Evolutionary conservation across 306 rosid species (phyloP), one percentile per base, ranked within the genome.

Genomic region (Quercus engelmannii): DNA sequence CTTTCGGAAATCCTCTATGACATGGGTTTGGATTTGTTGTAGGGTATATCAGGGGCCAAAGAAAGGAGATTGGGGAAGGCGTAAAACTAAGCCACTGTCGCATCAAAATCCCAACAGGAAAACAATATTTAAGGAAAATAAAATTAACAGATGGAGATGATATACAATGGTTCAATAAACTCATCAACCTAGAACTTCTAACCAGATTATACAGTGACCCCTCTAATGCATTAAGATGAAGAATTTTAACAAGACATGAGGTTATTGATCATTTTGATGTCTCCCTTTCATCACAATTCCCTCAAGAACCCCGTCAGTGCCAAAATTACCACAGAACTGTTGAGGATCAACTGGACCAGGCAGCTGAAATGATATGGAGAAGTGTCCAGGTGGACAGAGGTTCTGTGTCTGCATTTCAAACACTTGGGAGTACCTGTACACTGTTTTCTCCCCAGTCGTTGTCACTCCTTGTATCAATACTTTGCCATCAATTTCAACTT

Each of bases 341-440:
- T 80, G 86, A 26, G 83, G 87, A 86, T 91, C 89, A 78, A 94
- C 97, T 1, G 94, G 93, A 59, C 98, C 96, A 5, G 97, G 94
- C 65, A 92, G 88, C 91, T 83, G 89, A 87, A 94, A 88, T 6
- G 93, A 26, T 81, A 89, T 61, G 11, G 97, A 86, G 84, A 92
- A 91, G 77, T 89, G 81, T 14, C 97, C 97, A 2, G 97, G 92
- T 5, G 92, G 94, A 73, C 97, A 87, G 30, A 92, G 93, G 79
- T 92, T 94, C 10, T 76, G 90, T 7, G 92, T 84, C 69, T 87
- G 91, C 97, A 94, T 92, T 82, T 90, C 86, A 88, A 94, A 94
- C 76, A 85, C 86, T 62, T 89, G 91, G 17, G 93, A 89, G 80
- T 87, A 78, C 83, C 87, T 92, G 83, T 87, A 79, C 2, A 92